phyloP scores from a whole-genome alignment of 768 basidiomycete genomes.

The Mycena epipterygia region DNA sequence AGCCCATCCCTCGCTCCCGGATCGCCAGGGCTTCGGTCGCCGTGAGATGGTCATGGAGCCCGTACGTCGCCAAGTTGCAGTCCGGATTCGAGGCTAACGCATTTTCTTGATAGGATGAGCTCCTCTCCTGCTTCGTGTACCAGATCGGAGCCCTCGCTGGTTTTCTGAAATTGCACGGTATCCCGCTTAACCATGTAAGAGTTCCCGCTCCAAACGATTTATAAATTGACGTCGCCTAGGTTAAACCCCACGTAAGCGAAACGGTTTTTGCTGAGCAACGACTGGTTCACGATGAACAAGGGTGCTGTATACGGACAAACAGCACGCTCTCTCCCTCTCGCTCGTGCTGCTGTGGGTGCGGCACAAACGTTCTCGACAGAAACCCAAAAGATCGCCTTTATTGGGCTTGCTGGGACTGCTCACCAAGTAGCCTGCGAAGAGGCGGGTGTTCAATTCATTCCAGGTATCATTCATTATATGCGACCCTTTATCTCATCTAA shows the following conservation, averaged over 20 bases:
- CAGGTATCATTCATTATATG: constrained; percentile 53
- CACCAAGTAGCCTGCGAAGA: constrained; percentile 72
- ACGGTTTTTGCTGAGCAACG: background rate
- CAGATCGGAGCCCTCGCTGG: constrained; percentile 77
- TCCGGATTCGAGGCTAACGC: background rate
- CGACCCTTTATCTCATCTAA: background rate
- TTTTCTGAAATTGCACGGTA: constrained; percentile 66
- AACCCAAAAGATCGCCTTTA: constrained; percentile 61
- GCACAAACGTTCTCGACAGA: constrained; percentile 61
- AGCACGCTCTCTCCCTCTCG: constrained; percentile 66
- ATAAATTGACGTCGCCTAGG: constrained; percentile 43
- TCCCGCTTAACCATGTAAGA: constrained; percentile 70
- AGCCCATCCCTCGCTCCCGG: constrained; percentile 76
- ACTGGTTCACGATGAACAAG: background rate
- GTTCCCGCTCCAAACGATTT: background rate
- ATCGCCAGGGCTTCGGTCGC: constrained; percentile 75
- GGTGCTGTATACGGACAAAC: constrained; percentile 75
- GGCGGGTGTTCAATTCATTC: constrained; percentile 70
- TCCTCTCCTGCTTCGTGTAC: constrained; percentile 70
- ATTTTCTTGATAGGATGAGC: constrained; percentile 58
- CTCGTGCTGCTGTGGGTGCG: constrained; percentile 67
- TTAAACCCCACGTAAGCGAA: constrained; percentile 62
- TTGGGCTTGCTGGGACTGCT: constrained; percentile 74
- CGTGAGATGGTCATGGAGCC: constrained; percentile 74
- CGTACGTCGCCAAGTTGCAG: constrained; percentile 43